A percentile compares a stretch with the other conserved stretches of the same genome.
phyloP scores from a whole-genome alignment of 169 alveolate species.

The Cryptosporidium felis region DNA sequence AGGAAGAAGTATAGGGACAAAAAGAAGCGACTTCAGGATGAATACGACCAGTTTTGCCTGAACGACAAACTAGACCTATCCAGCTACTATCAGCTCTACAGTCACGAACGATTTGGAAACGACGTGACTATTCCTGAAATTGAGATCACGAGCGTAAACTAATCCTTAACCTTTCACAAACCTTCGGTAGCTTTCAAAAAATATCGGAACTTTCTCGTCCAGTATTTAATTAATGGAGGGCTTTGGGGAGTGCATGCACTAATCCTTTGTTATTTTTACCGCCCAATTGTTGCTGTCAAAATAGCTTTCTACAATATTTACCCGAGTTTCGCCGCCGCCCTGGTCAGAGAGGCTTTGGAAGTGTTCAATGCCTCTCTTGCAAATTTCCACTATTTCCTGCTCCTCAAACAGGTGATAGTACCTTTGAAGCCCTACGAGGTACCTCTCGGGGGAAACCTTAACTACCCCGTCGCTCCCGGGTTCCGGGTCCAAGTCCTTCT shows the following conservation, averaged over 20 bases:
- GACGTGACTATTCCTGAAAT: too few species aligned
- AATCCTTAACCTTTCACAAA: too few species aligned
- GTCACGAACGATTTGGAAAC: too few species aligned
- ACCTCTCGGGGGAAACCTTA: slow-evolving; percentile 43
- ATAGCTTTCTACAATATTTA: slow-evolving; percentile 15
- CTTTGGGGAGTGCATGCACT: not conserved
- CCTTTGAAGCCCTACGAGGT: slow-evolving; percentile 40
- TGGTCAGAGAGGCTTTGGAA: not conserved
- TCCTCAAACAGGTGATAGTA: slow-evolving; percentile 56
- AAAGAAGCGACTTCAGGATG: too few species aligned
- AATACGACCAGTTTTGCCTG: too few species aligned
- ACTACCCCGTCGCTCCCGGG: not conserved
- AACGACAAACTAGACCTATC: too few species aligned
- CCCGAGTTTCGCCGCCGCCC: not conserved
- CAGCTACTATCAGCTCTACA: too few species aligned
- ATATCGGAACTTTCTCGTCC: too few species aligned
- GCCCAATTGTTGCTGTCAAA: slow-evolving; percentile 71
- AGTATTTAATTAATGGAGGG: too few species aligned
- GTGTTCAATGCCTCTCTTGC: slow-evolving; percentile 27
- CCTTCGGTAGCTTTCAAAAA: too few species aligned
- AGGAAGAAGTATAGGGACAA: not conserved
- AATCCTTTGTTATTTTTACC: slow-evolving; percentile 9
- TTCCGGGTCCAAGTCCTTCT: not conserved
- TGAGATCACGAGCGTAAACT: too few species aligned
- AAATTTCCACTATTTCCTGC: slow-evolving; percentile 35